These are phyloP conservation scores for Lasiosphaeris hirsuta DNA, from an alignment of 495 filamentous ascomycete species.

Conservation along the genomic window DNA sequence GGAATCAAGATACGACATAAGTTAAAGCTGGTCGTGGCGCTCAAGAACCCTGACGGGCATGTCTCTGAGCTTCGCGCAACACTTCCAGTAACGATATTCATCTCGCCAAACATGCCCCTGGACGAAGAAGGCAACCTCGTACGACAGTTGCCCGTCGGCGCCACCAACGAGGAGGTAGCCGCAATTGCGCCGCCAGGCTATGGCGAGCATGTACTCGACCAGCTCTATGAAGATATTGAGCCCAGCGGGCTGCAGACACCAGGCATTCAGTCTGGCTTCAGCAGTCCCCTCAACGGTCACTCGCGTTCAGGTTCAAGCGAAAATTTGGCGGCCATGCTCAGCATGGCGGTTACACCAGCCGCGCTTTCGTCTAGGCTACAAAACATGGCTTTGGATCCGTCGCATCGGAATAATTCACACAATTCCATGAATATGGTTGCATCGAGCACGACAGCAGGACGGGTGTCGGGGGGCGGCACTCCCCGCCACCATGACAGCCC, in stretches of 20 bases:
- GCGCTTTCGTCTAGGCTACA: constrained; percentile 62
- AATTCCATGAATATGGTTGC: constrained; percentile 26
- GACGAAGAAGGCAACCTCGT: constrained; percentile 74
- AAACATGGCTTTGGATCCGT: constrained; percentile 50
- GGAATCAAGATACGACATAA: constrained; percentile 87
- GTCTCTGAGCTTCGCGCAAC: constrained; percentile 86
- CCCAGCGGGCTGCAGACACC: constrained; percentile 73
- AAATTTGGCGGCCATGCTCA: constrained; percentile 56
- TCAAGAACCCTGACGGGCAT: constrained; percentile 92
- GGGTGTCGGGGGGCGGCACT: constrained; percentile 28
- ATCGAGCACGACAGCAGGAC: constrained; percentile 19
- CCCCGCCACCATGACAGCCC: constrained; percentile 28
- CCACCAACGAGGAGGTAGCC: constrained; percentile 29
- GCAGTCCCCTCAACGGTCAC: constrained; percentile 70
- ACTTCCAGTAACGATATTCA: constrained; percentile 83
- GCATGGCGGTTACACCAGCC: constrained; percentile 52
- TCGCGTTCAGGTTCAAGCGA: constrained; percentile 77
- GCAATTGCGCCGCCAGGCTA: constrained; percentile 80
- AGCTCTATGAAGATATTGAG: constrained; percentile 83
- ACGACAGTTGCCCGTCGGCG: constrained; percentile 46
- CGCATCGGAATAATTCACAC: constrained; percentile 34
- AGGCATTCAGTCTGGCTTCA: constrained; percentile 61
- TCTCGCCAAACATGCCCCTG: constrained; percentile 84
- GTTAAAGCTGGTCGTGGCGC: constrained; percentile 76
- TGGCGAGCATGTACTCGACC: constrained; percentile 80